Percentiles rank a stretch among this genome's conserved stretches.
These are phyloP conservation scores for Sarocladiaceae sp. DNA, from an alignment of 2,329 filamentous ascomycete genomes.

Conservation along the genomic window DNA sequence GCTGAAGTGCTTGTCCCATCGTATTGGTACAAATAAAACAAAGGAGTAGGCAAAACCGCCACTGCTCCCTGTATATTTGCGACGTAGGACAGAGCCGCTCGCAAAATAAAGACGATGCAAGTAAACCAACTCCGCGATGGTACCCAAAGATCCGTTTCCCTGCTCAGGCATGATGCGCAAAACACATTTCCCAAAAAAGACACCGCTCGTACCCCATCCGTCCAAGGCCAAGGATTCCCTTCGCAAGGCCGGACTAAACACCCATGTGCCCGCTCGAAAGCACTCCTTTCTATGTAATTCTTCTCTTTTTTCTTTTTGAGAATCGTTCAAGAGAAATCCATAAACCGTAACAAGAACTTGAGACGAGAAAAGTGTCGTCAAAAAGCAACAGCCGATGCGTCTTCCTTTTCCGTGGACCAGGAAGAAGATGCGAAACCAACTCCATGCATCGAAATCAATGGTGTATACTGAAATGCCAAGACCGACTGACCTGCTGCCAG, in stretches of 20 bases:
- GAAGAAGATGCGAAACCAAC: conserved; percentile 42
- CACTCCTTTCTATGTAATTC: conserved; percentile 42
- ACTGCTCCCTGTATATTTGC: conserved; percentile 4
- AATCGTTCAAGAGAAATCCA: conserved; percentile 19
- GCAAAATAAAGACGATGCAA: conserved; percentile 4
- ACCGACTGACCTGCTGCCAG: conserved; percentile 28
- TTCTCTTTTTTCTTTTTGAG: conserved; percentile 34
- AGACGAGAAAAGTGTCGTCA: not conserved
- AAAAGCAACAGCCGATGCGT: conserved; percentile 1
- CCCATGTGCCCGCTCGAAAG: conserved; percentile 24
- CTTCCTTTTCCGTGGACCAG: conserved; percentile 3
- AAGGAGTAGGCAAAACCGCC: not conserved
- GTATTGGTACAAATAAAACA: conserved; percentile 8
- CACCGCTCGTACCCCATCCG: conserved; percentile 24
- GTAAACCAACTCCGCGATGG: conserved; percentile 9
- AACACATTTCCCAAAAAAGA: conserved; percentile 24
- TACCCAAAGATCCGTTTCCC: conserved; percentile 9
- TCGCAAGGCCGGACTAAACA: conserved; percentile 14
- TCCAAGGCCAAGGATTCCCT: conserved; percentile 6
- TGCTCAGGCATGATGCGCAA: conserved; percentile 16
- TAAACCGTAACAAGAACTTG: not conserved
- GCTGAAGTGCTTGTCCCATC: not conserved
- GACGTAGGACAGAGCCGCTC: conserved; percentile 9
- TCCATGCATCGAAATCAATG: conserved; percentile 25
- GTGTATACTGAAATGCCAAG: conserved; percentile 17